Base-by-base conservation (phyloP, 2,329 filamentous ascomycete species). In the Penicillium sp. region DNA sequence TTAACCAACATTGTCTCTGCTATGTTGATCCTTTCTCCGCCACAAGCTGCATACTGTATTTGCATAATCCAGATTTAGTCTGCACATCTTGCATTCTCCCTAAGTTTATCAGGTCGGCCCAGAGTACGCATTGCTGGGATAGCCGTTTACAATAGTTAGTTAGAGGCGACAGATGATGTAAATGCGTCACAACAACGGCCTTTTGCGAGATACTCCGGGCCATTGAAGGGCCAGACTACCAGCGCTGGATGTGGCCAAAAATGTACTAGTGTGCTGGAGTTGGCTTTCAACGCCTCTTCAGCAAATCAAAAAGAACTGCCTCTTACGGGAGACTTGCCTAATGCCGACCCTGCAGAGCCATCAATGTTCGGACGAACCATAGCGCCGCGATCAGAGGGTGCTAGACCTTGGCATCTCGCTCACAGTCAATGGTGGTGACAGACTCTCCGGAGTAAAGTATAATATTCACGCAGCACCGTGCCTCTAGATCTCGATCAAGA, bases 311-410 rank as follows among this genome's bases (percentile, higher is more conserved):
- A 6, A 6, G 19, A 30, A 44, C 44, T 44, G 11, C 51, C 45
- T 52, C 29, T 41, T 45, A 35, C n/a, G 13, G 48, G 50, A 59
- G 38, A 23, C 49, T 59, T 53, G 41, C 26, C 26, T 26, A 26
- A 26, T 26, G 26, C 46, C 58, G 38, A 52, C 58, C 58, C 53
- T 56, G 58, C 52, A 61, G 52, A 41, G 38, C 30, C 49, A 19
- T 56, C n/a, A 41, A 17, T 46, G 26, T 44, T 52, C 53, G 53
- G 54, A 58, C 60, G 60, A 61, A 61, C 60, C 60, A 61, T 58
- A 46, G 15, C n/a, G 11, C 45, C 49, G 23, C 17, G 58, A 56
- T 60, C 59, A 56, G 26, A 29, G 21, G 7, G 26, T 17, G n/a
- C 30, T 13, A 41, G 54, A 58, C 48, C 53, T 56, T 61, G 59